Evolutionary conservation across 192 early-diverging fungal genomes (phyloP).

Genomic region (Phlyctochytrium bullatum): DNA sequence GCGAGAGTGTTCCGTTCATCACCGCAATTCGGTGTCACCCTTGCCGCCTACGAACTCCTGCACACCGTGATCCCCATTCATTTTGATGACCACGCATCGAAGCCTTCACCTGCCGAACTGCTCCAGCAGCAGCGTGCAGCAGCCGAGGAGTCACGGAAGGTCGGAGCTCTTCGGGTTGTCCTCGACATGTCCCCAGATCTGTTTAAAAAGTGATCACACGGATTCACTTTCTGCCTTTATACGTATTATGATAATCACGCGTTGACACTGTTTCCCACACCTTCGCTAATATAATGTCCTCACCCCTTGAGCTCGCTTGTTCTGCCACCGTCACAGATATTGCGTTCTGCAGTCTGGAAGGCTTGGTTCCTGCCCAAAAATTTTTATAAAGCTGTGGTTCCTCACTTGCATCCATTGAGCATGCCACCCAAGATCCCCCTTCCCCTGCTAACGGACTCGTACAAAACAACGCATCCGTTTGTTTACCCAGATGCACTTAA

Average conservation of each 20-base stretch:
- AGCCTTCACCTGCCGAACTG: background rate
- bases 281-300: too few relatives aligned
- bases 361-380: too few relatives aligned
- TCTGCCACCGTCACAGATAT: too few relatives aligned
- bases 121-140: background rate
- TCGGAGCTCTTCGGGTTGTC: background rate
- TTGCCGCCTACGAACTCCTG: constrained; percentile 88
- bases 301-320: too few relatives aligned
- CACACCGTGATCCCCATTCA: constrained; percentile 35
- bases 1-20: constrained; percentile 89
- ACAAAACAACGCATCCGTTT: constrained; percentile 75
- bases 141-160: background rate
- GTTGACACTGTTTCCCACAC: too few relatives aligned
- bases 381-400: too few relatives aligned
- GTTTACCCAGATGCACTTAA: constrained; percentile 70
- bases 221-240: constrained; percentile 3
- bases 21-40: constrained; percentile 97
- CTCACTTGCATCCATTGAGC: background rate
- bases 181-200: constrained; percentile 2
- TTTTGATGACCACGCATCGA: background rate
- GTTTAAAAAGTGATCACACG: background rate
- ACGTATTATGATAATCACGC: too few relatives aligned
- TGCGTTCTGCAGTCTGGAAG: too few relatives aligned
- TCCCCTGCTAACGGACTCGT: constrained; percentile 76
- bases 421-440: constrained; percentile 45